Evolutionary conservation across 2,329 filamentous ascomycete genomes (phyloP).

Genomic region (Aspergillus sp.): DNA sequence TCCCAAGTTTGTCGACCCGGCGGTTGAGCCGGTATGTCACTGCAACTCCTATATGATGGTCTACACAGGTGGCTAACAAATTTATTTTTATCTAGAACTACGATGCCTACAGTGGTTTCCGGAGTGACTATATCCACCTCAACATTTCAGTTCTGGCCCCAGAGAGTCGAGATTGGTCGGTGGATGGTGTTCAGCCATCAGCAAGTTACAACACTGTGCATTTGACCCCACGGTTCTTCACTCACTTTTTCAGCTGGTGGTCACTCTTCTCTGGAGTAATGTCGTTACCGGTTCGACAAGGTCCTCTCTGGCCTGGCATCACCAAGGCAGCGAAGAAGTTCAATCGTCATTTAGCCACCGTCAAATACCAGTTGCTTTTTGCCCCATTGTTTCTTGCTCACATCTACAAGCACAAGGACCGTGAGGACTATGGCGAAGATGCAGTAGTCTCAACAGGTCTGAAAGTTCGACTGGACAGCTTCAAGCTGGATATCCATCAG

Average conservation of each 20-base stretch:
- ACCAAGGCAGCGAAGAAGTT: slow-evolving; percentile 99
- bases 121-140: slow-evolving; percentile 92
- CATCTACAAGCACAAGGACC: slow-evolving; percentile 97
- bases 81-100: slow-evolving; percentile 50
- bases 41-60: not conserved
- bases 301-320: slow-evolving; percentile 78
- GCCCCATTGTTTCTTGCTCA: slow-evolving; percentile 93
- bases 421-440: slow-evolving; percentile 71
- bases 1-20: slow-evolving; percentile 61
- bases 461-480: slow-evolving; percentile 91
- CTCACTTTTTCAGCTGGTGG: slow-evolving; percentile 98
- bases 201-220: slow-evolving; percentile 96
- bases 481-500: slow-evolving; percentile 95
- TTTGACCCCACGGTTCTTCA: slow-evolving; percentile 91
- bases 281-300: slow-evolving; percentile 90
- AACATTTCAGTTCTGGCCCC: slow-evolving; percentile 88
- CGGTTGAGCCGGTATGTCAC: slow-evolving; percentile 42
- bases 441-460: slow-evolving; percentile 89
- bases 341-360: slow-evolving; percentile 89
- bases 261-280: slow-evolving; percentile 90
- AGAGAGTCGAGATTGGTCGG: slow-evolving; percentile 76
- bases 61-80: slow-evolving; percentile 16
- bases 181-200: slow-evolving; percentile 66
- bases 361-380: slow-evolving; percentile 92
- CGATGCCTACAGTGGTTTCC: slow-evolving; percentile 93